Conservation (phyloP, 2,329 filamentous ascomycete species). For the Sphaerulina vaccinii region DNA sequence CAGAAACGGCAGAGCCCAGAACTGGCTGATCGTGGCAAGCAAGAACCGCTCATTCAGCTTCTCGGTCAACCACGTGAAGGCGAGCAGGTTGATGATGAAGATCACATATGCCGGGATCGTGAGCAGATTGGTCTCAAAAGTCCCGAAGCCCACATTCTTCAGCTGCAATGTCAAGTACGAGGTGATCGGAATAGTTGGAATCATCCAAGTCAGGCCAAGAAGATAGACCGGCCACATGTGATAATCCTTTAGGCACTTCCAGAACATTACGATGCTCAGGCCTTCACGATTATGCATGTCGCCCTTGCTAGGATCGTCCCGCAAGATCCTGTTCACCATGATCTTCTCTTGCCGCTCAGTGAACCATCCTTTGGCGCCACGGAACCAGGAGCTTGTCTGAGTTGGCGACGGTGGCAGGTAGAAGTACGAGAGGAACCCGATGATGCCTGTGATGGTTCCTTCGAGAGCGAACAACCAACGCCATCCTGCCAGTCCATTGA, state of each 20-base stretch:
- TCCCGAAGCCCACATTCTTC: conserved; percentile 41
- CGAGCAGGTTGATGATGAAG: conserved; percentile 52
- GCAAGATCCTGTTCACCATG: conserved; percentile 61
- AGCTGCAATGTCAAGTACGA: conserved; percentile 45
- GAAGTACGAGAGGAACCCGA: conserved; percentile 55
- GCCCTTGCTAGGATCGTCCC: conserved; percentile 63
- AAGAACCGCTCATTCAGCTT: conserved; percentile 55
- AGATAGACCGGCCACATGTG: conserved; percentile 59
- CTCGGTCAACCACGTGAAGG: conserved; percentile 48
- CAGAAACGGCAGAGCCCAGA: conserved; percentile 42
- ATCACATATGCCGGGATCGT: conserved; percentile 48
- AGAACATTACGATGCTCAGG: conserved; percentile 50
- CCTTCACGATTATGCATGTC: conserved; percentile 59
- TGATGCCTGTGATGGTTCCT: conserved; percentile 52
- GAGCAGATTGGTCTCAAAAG: conserved; percentile 46
- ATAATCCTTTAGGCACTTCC: conserved; percentile 53
- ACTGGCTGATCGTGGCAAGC: conserved; percentile 44
- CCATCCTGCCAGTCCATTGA: conserved; percentile 53
- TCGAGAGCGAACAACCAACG: conserved; percentile 59
- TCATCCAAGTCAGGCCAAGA: conserved; percentile 47
- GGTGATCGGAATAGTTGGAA: conserved; percentile 40
- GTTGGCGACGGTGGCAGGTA: conserved; percentile 61
- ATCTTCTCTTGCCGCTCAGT: conserved; percentile 61
- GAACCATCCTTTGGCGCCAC: conserved; percentile 63
- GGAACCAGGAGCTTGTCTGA: conserved; percentile 61